These are phyloP conservation scores for Lentinula novae-zelandiae DNA, from an alignment of 1,284 basidiomycete genomes.

Conservation along the genomic window DNA sequence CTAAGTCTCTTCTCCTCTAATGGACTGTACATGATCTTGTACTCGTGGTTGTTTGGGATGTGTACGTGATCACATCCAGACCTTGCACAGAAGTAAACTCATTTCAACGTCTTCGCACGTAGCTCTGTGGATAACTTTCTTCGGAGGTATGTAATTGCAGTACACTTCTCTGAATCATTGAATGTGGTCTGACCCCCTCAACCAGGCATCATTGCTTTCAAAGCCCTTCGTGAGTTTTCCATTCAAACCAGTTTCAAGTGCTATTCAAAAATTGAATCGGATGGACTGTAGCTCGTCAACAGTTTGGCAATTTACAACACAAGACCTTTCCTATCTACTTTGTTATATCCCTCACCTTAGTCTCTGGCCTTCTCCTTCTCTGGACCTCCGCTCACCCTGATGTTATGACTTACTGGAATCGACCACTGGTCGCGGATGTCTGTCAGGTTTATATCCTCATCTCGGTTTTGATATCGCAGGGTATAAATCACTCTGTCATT, in stretches of 20 bases:
- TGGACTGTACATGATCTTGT: constrained; percentile 53
- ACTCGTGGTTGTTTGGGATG: constrained; percentile 65
- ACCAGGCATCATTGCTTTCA: constrained; percentile 56
- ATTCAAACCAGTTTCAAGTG: neutral
- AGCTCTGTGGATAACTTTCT: constrained; percentile 68
- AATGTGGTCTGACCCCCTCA: neutral
- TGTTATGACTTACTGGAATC: constrained; percentile 45
- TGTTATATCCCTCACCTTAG: constrained; percentile 51
- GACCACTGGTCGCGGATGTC: constrained; percentile 58
- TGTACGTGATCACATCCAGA: constrained; percentile 38
- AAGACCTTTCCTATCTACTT: constrained; percentile 78
- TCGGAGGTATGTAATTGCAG: constrained; percentile 43
- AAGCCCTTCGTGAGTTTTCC: constrained; percentile 46
- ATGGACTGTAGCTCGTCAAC: constrained; percentile 49
- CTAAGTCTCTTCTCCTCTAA: constrained; percentile 37
- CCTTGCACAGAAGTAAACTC: neutral
- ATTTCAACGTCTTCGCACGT: neutral
- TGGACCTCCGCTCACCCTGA: constrained; percentile 67
- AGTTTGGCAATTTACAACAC: constrained; percentile 76
- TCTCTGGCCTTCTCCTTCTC: constrained; percentile 51
- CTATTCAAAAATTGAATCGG: neutral
- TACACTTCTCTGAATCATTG: neutral
- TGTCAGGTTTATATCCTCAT: constrained; percentile 66
- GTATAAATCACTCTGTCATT: constrained; percentile 54
- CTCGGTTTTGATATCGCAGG: constrained; percentile 46